Evolutionary conservation across 257 asterid genomes (phyloP), one percentile per base, ranked within the genome.

Genomic region (Penstemon davidsonii): DNA sequence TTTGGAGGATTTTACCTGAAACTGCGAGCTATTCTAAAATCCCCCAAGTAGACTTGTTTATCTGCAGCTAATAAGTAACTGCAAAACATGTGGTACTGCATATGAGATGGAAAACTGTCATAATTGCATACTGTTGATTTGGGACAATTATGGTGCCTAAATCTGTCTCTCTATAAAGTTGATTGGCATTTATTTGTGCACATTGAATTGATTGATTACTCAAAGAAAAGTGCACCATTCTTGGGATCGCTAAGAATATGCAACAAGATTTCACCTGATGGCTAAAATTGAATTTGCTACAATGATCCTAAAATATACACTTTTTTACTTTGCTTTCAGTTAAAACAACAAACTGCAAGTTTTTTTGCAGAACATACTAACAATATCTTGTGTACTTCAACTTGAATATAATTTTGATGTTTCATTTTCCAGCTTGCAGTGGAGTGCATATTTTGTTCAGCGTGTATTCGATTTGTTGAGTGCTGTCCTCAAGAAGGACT

Each of bases 401-500:
- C 69, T 63, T 56, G 77, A 47, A 46, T 70, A 60, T 56, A 36
- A 68, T 60, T 59, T 37, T 64, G 68, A 57, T 76, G 25, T 76
- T 67, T 39, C 66, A 37, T 69, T 69, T 64, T 78, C 78, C 95
- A 94, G 99, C 95, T 94, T 60, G 97, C 99, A 61, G 97, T 91
- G 75, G 99, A 94, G 82, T 94, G 99, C 76, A 94, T 94, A 74
- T 94, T 94, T 87, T 94, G 99, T 83, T 94, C 99, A 56, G 99
- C 99, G 5, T 91, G 99, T 79, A 94, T 91, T 73, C 99, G 99
- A 62, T 94, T 94, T 59, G 99, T 88, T 54, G 97, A 94, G 86
- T 94, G 97, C 82, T 94, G 99, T 75, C 99, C 99, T 60, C 99
- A 91, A 81, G 99, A 94, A 83, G 97, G 97, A 69, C 96, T 94